phyloP scores from a whole-genome alignment of 371 early-diverging fungal genomes.

The Globomyces sp. region DNA sequence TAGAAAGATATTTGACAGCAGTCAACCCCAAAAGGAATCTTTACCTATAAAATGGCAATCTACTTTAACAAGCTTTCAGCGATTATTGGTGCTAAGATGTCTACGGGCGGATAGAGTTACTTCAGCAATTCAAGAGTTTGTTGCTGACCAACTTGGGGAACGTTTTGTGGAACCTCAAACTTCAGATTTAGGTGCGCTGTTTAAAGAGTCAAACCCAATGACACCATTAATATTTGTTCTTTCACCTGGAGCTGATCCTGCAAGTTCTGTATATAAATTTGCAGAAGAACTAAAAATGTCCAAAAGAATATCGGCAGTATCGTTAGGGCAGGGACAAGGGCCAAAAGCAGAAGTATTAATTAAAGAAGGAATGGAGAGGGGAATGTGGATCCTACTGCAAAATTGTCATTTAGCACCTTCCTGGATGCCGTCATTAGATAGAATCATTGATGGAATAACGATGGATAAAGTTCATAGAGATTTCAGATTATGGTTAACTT shows the following conservation, averaged over 20 bases:
- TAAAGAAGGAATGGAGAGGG: conserved; percentile 55
- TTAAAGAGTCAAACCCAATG: conserved; percentile 50
- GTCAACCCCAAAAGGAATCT: conserved; percentile 48
- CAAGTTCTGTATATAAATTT: conserved; percentile 53
- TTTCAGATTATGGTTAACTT: conserved; percentile 58
- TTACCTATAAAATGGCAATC: conserved; percentile 47
- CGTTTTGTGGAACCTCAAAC: conserved; percentile 60
- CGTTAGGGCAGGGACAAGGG: conserved; percentile 61
- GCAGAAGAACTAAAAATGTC: conserved; percentile 59
- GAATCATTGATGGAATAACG: conserved; percentile 52
- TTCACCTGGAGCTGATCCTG: conserved; percentile 61
- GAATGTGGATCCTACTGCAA: conserved; percentile 57
- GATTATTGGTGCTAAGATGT: conserved; percentile 49
- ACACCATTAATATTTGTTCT: conserved; percentile 58
- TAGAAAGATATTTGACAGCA: conserved; percentile 48
- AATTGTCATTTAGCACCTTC: conserved; percentile 60
- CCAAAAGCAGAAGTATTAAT: conserved; percentile 57
- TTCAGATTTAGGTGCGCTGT: conserved; percentile 49
- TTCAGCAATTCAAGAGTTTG: conserved; percentile 52
- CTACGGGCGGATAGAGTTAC: conserved; percentile 53
- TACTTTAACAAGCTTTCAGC: conserved; percentile 43
- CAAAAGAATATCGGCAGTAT: conserved; percentile 52
- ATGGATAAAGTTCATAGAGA: conserved; percentile 58
- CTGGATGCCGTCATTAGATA: conserved; percentile 59
- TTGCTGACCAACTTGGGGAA: conserved; percentile 50